Evolutionary conservation across 768 basidiomycete genomes (phyloP).

Genomic region (Hericium alpestre): DNA sequence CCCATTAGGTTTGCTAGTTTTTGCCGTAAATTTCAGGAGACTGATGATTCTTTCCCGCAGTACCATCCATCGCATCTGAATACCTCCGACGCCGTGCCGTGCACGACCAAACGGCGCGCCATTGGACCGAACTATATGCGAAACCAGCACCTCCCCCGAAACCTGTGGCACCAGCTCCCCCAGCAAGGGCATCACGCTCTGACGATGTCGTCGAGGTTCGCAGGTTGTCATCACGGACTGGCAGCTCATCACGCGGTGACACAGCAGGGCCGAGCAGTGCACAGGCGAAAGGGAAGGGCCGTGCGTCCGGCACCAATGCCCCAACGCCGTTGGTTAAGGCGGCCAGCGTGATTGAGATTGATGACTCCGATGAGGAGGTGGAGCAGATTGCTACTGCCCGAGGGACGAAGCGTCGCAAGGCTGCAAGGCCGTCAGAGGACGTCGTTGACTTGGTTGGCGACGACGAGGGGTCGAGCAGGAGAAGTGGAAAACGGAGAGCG

Average conservation of each 20-base stretch:
- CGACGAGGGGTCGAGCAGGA: constrained; percentile 4
- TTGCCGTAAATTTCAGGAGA: background rate
- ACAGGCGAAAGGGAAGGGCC: constrained; percentile 11
- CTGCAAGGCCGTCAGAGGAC: background rate
- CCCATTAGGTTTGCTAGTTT: constrained; percentile 8
- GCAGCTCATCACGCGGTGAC: background rate
- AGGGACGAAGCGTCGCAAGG: constrained; percentile 9
- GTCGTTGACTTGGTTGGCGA: constrained; percentile 9
- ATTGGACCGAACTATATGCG: constrained; percentile 27
- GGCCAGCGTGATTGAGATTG: constrained; percentile 3
- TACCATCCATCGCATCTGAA: constrained; percentile 22
- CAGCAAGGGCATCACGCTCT: too few relatives aligned
- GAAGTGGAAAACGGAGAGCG: constrained; percentile 10
- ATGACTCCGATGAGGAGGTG: constrained; percentile 7
- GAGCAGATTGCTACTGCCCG: constrained; percentile 5
- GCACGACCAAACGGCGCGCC: constrained; percentile 31
- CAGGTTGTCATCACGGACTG: background rate
- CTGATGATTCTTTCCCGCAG: constrained; percentile 7
- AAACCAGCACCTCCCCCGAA: constrained; percentile 8
- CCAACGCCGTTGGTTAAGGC: background rate
- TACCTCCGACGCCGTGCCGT: constrained; percentile 21
- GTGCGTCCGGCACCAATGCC: background rate
- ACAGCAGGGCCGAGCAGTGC: background rate
- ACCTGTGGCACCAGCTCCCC: constrained; percentile 2
- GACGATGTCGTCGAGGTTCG: background rate